A percentile compares a stretch with the other conserved stretches of the same genome.
Evolutionary conservation across 106 monocot species (phyloP).

Genomic region (Dioscorea alata): DNA sequence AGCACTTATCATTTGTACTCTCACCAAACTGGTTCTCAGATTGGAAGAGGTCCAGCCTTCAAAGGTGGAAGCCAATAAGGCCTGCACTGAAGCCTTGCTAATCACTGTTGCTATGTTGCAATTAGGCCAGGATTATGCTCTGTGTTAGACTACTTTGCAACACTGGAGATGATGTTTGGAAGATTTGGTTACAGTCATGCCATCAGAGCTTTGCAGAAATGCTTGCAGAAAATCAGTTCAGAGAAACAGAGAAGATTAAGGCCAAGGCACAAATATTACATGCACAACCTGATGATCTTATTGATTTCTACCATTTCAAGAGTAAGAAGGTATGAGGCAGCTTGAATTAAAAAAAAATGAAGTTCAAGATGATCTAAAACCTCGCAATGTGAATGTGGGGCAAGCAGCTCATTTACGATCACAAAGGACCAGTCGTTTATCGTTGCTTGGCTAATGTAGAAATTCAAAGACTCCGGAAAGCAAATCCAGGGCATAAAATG

Average conservation of each 20-base stretch:
- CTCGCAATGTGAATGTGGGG: too few species aligned
- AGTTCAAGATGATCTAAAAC: constrained; percentile 91
- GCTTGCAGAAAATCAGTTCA: constrained; percentile 84
- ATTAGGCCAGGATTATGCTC: constrained; percentile 69
- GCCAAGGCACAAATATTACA: constrained; percentile 70
- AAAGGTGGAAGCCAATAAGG: constrained; percentile 56
- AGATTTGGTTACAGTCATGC: constrained; percentile 80
- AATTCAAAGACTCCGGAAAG: constrained; percentile 22
- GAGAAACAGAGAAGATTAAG: constrained; percentile 76
- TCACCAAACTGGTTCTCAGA: constrained; percentile 78
- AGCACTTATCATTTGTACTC: constrained; percentile 65
- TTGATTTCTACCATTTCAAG: constrained; percentile 96
- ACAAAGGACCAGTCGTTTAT: constrained; percentile 22
- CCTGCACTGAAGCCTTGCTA: constrained; percentile 39
- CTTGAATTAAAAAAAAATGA: constrained; percentile 91
- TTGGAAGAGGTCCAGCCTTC: constrained; percentile 83
- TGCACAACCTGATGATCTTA: constrained; percentile 95
- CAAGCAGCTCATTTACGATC: constrained; percentile 23
- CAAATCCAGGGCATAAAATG: constrained; percentile 14
- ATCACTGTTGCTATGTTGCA: constrained; percentile 86
- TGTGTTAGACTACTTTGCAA: constrained; percentile 87
- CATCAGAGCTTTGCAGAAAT: constrained; percentile 82
- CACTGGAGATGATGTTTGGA: constrained; percentile 79
- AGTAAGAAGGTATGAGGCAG: constrained; percentile 87
- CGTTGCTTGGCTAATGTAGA: constrained; percentile 29